These are phyloP conservation scores for Trichomonascus vanleenenianus DNA, from an alignment of 805 yeast genomes.

Conservation along the genomic window DNA sequence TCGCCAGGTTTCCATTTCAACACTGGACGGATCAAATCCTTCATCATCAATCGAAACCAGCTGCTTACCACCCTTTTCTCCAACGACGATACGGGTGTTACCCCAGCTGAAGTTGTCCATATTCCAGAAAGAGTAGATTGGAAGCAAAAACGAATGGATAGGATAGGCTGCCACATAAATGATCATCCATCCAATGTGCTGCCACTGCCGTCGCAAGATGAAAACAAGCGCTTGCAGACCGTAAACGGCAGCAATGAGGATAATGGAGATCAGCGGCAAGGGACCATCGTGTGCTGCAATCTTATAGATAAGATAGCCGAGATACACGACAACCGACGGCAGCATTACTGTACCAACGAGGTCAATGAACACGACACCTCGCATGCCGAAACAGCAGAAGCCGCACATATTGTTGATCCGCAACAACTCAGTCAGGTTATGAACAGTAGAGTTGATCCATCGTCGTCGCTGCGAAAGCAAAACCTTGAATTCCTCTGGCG, in stretches of 20 bases:
- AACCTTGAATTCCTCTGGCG: conserved; percentile 45
- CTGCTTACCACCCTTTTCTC: conserved; percentile 46
- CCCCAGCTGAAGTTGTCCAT: conserved; percentile 64
- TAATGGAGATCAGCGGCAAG: conserved; percentile 43
- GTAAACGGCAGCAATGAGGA: conserved; percentile 47
- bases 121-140: conserved; percentile 55
- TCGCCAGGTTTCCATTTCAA: conserved; percentile 34
- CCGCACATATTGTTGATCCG: conserved; percentile 54
- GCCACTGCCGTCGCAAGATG: conserved; percentile 38
- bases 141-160: conserved; percentile 52
- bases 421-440: conserved; percentile 50
- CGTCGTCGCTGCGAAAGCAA: conserved; percentile 53
- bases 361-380: conserved; percentile 50
- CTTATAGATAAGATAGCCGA: conserved; percentile 44
- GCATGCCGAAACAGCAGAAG: conserved; percentile 53
- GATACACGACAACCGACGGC: conserved; percentile 50
- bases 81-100: conserved; percentile 50
- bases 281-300: conserved; percentile 46
- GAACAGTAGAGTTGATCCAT: conserved; percentile 62
- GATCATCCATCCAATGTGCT: conserved; percentile 46
- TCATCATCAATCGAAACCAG: conserved; percentile 28
- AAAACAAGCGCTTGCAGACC: conserved; percentile 56
- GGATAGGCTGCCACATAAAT: conserved; percentile 53
- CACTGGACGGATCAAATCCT: conserved; percentile 28
- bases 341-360: conserved; percentile 51